Evolutionary conservation across 2,329 filamentous ascomycete genomes (phyloP), one percentile per base, ranked within the genome.

Genomic region (Nemania sp.): DNA sequence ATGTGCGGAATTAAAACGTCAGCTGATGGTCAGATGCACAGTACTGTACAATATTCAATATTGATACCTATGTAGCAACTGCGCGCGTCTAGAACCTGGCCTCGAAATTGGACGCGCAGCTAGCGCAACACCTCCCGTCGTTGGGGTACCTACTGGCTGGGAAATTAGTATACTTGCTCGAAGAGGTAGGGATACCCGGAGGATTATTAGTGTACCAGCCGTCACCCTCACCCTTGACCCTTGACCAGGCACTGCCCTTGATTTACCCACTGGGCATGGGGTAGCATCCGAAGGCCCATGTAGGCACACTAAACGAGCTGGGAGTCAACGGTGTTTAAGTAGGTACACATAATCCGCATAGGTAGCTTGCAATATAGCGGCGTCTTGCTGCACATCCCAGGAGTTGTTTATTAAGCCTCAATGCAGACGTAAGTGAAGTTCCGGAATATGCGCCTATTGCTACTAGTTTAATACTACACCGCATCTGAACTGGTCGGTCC

Each of bases 81-180:
- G 47, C 56, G 52, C 62, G 62, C 64, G 60, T 66, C 62, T 65
- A 60, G 62, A 58, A 48, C 50, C 54, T 51, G 42, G 54, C 39
- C 32, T 52, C 21, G 29, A 42, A 29, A 53, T 32, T 42, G 48
- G 47, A 60, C 62, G 64, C 59, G 64, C 40, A 60, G 64, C 56
- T 66, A 64, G 50, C 46, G 53, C 52, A 54, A 62, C 62, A 56
- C 59, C 56, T 47, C 57, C 54, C 21, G 25, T 55, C 18, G 35
- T 42, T 25, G 43, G 54, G 49, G 45, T 45, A 21, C 32, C 29
- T 37, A 50, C 20, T 40, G 20, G 40, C 29, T 37, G 46, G 47
- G 39, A 57, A 25, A 51, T 46, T 25, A 57, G 46, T 43, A 54
- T 37, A 39, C 35, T 35, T 47, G 35, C 56, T 62, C 47, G 29